These are phyloP conservation scores for Termitomyces bulborhizus DNA, from an alignment of 768 basidiomycete genomes.

Conservation along the genomic window DNA sequence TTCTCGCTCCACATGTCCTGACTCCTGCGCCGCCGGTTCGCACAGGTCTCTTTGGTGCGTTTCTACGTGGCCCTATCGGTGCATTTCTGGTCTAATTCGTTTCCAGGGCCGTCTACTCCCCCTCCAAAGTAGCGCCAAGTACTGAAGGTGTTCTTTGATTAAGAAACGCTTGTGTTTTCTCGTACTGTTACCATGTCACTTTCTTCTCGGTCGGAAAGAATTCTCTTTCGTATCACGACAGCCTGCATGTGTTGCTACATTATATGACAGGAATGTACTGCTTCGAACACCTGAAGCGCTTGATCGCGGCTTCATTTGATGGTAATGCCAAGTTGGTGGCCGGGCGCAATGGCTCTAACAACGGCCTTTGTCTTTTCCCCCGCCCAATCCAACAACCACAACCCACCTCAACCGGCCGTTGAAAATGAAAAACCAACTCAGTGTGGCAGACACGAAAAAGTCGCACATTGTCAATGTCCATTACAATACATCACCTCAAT, in stretches of 20 bases:
- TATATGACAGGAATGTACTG: background rate
- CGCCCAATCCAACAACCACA: too few species aligned
- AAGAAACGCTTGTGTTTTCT: background rate
- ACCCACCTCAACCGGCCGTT: too few species aligned
- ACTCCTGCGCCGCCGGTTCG: conserved; percentile 45
- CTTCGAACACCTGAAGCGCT: too few species aligned
- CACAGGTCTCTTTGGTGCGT: conserved; percentile 60
- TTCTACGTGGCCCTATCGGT: background rate
- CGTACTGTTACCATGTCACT: background rate
- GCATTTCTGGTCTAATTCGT: background rate
- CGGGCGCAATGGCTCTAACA: too few species aligned
- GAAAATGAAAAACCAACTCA: too few species aligned
- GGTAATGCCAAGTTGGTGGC: too few species aligned
- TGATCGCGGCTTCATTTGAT: too few species aligned
- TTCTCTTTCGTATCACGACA: background rate
- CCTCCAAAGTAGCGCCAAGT: conserved; percentile 1
- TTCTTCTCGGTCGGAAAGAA: too few species aligned
- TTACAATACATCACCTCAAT: background rate
- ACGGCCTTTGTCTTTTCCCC: too few species aligned
- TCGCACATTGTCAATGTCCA: background rate
- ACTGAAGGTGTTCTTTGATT: background rate
- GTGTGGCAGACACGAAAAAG: too few species aligned
- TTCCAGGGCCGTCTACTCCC: conserved; percentile 3
- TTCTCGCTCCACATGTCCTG: conserved; percentile 26
- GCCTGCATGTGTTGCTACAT: background rate